Conservation (phyloP, 192 early-diverging fungal species). For the Helicostylum pulchrum region DNA sequence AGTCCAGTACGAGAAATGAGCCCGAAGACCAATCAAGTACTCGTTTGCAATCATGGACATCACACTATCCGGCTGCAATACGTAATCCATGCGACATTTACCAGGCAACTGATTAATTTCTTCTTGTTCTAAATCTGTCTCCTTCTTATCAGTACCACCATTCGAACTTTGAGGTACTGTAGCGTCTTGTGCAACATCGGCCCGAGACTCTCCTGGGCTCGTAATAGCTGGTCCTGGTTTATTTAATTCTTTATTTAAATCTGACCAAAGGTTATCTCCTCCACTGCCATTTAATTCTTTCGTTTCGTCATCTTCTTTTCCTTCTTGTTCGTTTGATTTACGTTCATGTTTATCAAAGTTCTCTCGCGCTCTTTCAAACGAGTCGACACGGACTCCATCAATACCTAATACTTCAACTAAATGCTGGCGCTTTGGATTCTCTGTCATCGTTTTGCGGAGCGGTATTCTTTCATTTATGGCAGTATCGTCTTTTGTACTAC, state of each 20-base stretch:
- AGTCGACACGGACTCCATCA: slow-evolving; percentile 25
- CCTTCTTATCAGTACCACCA: not conserved
- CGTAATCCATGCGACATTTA: slow-evolving; percentile 40
- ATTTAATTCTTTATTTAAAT: slow-evolving; percentile 31
- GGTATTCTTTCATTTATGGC: no score
- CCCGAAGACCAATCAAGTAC: slow-evolving; percentile 50
- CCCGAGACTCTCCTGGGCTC: slow-evolving; percentile 14
- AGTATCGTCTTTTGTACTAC: not conserved
- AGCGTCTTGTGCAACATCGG: slow-evolving; percentile 21
- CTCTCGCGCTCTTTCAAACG: slow-evolving; percentile 9
- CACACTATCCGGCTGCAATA: slow-evolving; percentile 48
- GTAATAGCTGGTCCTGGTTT: slow-evolving; percentile 31
- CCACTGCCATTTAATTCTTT: not conserved
- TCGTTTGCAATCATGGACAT: slow-evolving; percentile 54
- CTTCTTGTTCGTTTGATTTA: not conserved
- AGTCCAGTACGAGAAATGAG: slow-evolving; percentile 57
- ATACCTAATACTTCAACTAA: slow-evolving; percentile 35
- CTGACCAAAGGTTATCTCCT: slow-evolving; percentile 17
- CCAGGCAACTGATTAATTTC: slow-evolving; percentile 23
- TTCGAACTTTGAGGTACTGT: slow-evolving; percentile 12
- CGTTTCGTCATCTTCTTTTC: not conserved
- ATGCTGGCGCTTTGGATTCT: slow-evolving; percentile 14
- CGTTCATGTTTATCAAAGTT: slow-evolving; percentile 14
- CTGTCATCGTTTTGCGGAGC: not conserved
- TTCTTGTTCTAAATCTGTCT: not conserved